Evolutionary conservation across 1,284 basidiomycete genomes (phyloP), one percentile per base, ranked within the genome.

Genomic region (Cystobasidium pallidum): DNA sequence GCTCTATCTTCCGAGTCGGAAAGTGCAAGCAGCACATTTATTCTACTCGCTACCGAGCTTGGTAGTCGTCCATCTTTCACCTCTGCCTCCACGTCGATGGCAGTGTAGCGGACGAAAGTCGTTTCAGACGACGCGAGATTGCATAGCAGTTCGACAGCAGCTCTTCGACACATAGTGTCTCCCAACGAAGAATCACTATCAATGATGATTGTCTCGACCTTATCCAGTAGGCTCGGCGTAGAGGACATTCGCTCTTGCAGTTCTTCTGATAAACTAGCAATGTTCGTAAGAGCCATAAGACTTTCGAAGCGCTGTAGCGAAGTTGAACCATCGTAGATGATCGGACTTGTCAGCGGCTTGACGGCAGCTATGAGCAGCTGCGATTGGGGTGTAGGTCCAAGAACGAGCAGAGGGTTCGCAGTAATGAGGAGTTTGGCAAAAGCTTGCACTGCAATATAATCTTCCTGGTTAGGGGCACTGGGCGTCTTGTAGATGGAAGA

Each of bases 281-380:
- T 82, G 79, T 99, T 99, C 3, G 95, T 99, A 59, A 99, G 85
- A 0, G 94, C 94, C 91, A 99, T 94, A 74, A 94, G 84, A 2
- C 89, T 87, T 81, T 99, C 95, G 78, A 99, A 99, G 54, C 86
- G 86, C 78, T 97, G 92, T 17, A 98, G 83, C 39, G 90, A 85
- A 32, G 82, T 87, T 0, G 92, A 86, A 0, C 86, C 84, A 77
- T 90, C 86, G 2, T 52, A 28, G 15, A 54, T 66, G 55, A 96
- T 84, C 66, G 94, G 83, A 36, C 86, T 80, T 0, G 88, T 86
- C 57, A 96, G 83, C 0, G 92, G 92, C 0, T 88, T 85, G 68
- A 95, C 87, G 3, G 88, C 87, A 79, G 94, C 91, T 77, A 88
- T 86, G n/a, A 90, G 84, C 1, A 87, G 86, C 1, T 89, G 88